These are phyloP conservation scores for Noccaea bulbosa DNA, from an alignment of 345 rosid genomes.

Conservation along the genomic window DNA sequence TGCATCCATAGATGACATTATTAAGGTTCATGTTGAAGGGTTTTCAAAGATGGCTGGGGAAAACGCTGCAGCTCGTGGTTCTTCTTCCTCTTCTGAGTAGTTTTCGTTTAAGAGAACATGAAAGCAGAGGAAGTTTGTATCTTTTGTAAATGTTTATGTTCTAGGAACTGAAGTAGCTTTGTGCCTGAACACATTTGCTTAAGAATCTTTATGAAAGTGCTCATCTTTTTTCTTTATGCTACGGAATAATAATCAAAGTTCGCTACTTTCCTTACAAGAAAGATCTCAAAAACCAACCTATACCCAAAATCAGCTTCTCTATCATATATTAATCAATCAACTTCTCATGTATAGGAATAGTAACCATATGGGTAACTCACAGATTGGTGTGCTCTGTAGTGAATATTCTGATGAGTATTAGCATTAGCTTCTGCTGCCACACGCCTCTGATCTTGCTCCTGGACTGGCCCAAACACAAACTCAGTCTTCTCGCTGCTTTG, in stretches of 20 bases:
- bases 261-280: conserved; percentile 38
- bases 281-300: conserved; percentile 6
- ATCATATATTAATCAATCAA: conserved; percentile 1
- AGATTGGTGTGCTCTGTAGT: conserved; percentile 49
- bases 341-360: conserved; percentile 45
- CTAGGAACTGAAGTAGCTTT: background rate
- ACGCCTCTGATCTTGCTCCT: conserved; percentile 57
- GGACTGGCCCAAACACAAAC: conserved; percentile 75
- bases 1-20: conserved; percentile 39
- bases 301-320: conserved; percentile 17
- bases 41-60: conserved; percentile 40
- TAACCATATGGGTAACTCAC: conserved; percentile 65
- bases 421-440: conserved; percentile 49
- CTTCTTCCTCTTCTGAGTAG: conserved; percentile 35
- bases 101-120: conserved; percentile 6
- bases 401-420: conserved; percentile 54
- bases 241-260: conserved; percentile 47
- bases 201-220: conserved; percentile 20
- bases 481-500: conserved; percentile 70
- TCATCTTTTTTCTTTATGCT: conserved; percentile 33
- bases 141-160: conserved; percentile 38
- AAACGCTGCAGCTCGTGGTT: conserved; percentile 31
- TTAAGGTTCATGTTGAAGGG: conserved; percentile 38
- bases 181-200: conserved; percentile 21
- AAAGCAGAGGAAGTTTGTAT: conserved; percentile 23